Base-by-base conservation (phyloP, 2,329 filamentous ascomycete genomes). In the Aureobasidium sp. region DNA sequence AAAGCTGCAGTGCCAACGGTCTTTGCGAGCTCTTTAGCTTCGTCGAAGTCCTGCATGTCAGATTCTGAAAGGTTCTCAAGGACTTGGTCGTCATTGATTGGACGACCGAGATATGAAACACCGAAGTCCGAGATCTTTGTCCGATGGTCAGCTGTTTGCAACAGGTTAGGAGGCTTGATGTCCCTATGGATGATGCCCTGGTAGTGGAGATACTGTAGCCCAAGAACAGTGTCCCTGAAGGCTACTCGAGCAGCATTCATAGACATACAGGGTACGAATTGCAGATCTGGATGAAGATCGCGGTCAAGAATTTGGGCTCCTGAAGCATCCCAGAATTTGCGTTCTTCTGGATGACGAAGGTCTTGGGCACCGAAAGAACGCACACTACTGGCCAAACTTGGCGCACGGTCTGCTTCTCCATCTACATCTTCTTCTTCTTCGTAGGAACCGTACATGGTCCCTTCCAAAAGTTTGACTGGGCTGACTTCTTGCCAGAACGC, bases 51-150 rank as follows among this genome's bases (percentile, higher is more conserved):
- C 44, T 85, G 86, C 12, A 90, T 89, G 72, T 97, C 92, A 0
- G 87, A 90, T 71, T 95, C 90, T 4, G 88, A 88, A 79, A 86
- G 64, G 77, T 86, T 75, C 62, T 91, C 88, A 63, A 90, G 70
- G 56, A 72, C 87, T 40, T 85, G 82, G 68, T 95, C 90, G 50
- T 96, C 90, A 42, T 90, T 83, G 62, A 92, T 89, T 1, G 91
- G 91, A 56, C 91, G 86, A 31, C 94, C 94, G 65, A 99, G 90
- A 74, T 97, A 99, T 1, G 94, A 99, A 1, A 99, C 94, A 35
- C 94, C 94, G 77, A 99, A 99, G 71, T 99, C 94, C 5, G 94
- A 97, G 64, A 99, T 99, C 79, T 99, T 99, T 70, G 97, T 90
- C 15, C 88, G 86, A 68, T 92, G 86, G 66, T 91, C 88, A 68